Evolutionary conservation across 2,329 filamentous ascomycete species (phyloP).

Genomic region (Orbilia oligospora): DNA sequence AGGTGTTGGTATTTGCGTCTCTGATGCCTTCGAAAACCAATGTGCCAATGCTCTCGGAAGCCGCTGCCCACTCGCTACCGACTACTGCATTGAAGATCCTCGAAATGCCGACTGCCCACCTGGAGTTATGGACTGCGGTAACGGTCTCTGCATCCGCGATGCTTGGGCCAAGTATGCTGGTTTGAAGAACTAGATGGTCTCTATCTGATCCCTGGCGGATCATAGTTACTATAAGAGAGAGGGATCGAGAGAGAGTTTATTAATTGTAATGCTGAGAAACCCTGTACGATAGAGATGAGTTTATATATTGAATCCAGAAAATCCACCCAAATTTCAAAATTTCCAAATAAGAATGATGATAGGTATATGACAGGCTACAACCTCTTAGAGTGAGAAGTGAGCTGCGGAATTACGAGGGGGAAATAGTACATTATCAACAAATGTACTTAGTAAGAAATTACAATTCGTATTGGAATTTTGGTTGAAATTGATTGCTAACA

Average conservation of each 20-base stretch:
- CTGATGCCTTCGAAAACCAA: slow-evolving; percentile 7
- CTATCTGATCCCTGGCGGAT: background rate
- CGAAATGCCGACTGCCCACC: slow-evolving; percentile 47
- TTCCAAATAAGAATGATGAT: no score
- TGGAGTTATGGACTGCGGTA: slow-evolving; percentile 45
- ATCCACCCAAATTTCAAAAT: background rate
- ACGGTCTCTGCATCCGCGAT: slow-evolving; percentile 41
- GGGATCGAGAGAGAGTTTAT: background rate
- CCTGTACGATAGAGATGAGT: slow-evolving; percentile 10
- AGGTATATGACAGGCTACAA: no score
- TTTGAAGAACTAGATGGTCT: slow-evolving; percentile 33
- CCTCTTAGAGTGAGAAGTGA: no score
- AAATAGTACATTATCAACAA: no score
- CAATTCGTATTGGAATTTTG: no score
- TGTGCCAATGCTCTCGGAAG: slow-evolving; percentile 37
- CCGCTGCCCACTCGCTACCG: slow-evolving; percentile 1
- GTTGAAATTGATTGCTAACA: no score
- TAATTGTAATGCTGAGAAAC: no score
- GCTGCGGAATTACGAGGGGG: no score
- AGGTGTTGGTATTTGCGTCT: slow-evolving; percentile 28
- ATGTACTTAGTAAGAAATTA: no score
- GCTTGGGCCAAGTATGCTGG: slow-evolving; percentile 19
- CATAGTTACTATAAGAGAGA: background rate
- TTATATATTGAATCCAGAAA: background rate
- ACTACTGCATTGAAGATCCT: slow-evolving; percentile 45